A percentile compares a stretch with the other conserved stretches of the same genome.
Conservation (phyloP, 176 grass and related monocot species). For the Oryza meridionalis region DNA sequence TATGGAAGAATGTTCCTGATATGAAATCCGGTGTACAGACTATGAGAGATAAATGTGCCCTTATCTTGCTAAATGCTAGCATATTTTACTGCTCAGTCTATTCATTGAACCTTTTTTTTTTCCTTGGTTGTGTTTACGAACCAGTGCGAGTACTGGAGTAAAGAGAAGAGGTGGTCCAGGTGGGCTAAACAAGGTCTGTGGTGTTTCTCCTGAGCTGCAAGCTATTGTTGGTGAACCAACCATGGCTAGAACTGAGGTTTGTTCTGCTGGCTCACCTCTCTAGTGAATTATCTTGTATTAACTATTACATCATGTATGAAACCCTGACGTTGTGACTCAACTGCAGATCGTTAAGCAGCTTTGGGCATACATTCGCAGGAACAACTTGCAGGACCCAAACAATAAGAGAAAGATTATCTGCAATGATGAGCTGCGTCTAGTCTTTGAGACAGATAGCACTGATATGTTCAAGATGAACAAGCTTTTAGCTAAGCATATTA, state of each 20-base stretch:
- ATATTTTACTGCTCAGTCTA: conserved; percentile 10
- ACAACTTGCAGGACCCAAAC: conserved; percentile 90
- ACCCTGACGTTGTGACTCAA: conserved; percentile 22
- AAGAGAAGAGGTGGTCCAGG: conserved; percentile 94
- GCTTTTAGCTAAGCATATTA: conserved; percentile 85
- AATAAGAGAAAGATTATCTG: conserved; percentile 98
- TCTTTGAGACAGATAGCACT: conserved; percentile 91
- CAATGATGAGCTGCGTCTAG: conserved; percentile 82
- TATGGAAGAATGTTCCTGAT: conserved; percentile 22
- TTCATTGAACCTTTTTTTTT: conserved; percentile 11
- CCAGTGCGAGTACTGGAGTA: conserved; percentile 64
- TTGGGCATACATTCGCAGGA: conserved; percentile 91
- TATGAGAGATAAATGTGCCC: conserved; percentile 12
- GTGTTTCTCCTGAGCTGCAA: conserved; percentile 94
- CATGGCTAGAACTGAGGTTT: conserved; percentile 97
- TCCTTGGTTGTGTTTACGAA: conserved; percentile 22
- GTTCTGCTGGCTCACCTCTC: conserved; percentile 23
- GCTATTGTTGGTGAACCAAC: conserved; percentile 95
- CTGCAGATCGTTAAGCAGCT: conserved; percentile 90
- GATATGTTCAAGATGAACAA: conserved; percentile 99
- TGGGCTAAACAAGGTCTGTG: conserved; percentile 92
- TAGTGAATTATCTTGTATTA: conserved; percentile 18
- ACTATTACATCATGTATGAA: conserved; percentile 16
- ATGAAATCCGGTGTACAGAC: background rate
- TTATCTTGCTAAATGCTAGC: conserved; percentile 17